Conservation (phyloP, 805 yeast species). For the Candida tibetensis region DNA sequence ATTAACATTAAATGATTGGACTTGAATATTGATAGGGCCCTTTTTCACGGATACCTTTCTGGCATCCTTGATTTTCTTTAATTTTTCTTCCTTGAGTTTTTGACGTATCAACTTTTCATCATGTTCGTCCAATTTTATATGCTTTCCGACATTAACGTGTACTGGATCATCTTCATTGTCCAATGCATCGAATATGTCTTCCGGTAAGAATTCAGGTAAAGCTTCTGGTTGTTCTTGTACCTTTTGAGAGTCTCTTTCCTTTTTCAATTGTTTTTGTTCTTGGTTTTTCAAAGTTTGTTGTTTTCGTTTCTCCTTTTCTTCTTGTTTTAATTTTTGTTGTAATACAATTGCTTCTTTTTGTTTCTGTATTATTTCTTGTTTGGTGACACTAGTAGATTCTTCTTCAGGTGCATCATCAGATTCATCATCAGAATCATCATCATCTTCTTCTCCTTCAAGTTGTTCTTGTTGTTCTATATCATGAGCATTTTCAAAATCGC, state of each 20-base stretch:
- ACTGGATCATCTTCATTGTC: conserved; percentile 10
- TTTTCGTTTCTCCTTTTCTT: conserved; percentile 36
- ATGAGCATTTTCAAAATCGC: conserved; percentile 14
- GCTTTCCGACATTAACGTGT: conserved; percentile 20
- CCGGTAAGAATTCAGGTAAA: conserved; percentile 43
- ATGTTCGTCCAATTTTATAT: conserved; percentile 31
- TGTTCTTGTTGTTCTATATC: conserved; percentile 1
- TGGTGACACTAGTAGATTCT: conserved; percentile 33
- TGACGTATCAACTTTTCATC: conserved; percentile 26
- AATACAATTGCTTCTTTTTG: conserved; percentile 20
- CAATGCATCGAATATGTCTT: conserved; percentile 31
- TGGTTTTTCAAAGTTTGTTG: conserved; percentile 29
- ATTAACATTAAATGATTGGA: conserved; percentile 21
- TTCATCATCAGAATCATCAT: conserved; percentile 17
- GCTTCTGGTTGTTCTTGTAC: conserved; percentile 14
- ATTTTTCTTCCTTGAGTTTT: conserved; percentile 31
- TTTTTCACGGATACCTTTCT: conserved; percentile 28
- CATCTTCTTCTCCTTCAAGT: conserved; percentile 12
- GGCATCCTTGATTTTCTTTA: conserved; percentile 24
- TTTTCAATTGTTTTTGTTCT: conserved; percentile 35
- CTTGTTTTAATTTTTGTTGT: conserved; percentile 23
- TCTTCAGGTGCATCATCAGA: conserved; percentile 45
- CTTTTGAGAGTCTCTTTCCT: conserved; percentile 13
- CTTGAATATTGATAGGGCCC: conserved; percentile 42
- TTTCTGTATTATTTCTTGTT: conserved; percentile 23